phyloP scores from a whole-genome alignment of 2,329 filamentous ascomycete species.

The Cladosporium sp. region DNA sequence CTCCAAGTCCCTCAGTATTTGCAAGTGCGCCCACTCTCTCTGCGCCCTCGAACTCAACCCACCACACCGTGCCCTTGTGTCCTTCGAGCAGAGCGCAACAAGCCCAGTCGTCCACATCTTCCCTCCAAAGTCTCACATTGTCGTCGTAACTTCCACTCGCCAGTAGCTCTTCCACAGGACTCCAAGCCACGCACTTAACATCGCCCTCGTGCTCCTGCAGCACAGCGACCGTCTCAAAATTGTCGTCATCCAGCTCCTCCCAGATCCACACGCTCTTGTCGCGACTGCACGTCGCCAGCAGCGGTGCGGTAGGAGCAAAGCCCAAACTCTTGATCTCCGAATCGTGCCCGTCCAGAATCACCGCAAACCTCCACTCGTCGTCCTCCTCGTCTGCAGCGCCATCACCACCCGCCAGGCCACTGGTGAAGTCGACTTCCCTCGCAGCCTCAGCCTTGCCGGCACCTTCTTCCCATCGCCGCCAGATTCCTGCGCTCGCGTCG shows the following conservation, averaged over 20 bases:
- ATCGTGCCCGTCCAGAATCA: constrained; percentile 92
- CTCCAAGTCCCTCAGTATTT: constrained; percentile 24
- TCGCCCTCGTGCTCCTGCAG: constrained; percentile 92
- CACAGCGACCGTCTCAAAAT: constrained; percentile 95
- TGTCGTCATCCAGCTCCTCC: constrained; percentile 93
- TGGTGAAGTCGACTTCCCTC: constrained; percentile 32
- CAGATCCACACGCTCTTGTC: constrained; percentile 98
- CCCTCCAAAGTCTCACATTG: constrained; percentile 80
- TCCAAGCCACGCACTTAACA: constrained; percentile 93
- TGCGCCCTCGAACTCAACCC: constrained; percentile 61
- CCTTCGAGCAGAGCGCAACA: constrained; percentile 79
- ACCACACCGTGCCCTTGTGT: constrained; percentile 87
- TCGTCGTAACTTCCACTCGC: constrained; percentile 95
- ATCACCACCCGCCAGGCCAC: constrained; percentile 25
- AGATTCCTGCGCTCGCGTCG: constrained; percentile 77
- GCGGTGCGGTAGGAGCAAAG: constrained; percentile 69
- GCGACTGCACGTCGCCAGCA: constrained; percentile 83
- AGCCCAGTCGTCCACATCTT: constrained; percentile 91
- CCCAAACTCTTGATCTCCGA: constrained; percentile 82
- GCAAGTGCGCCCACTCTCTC: constrained; percentile 29
- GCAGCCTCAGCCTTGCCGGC: constrained; percentile 19
- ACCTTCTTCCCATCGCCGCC: constrained; percentile 61
- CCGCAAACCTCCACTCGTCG: constrained; percentile 85
- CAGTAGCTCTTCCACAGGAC: constrained; percentile 72
- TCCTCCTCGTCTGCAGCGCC: constrained; percentile 46